phyloP scores from a whole-genome alignment of 1,284 basidiomycete species.

The Lignosus rhinocerotis region DNA sequence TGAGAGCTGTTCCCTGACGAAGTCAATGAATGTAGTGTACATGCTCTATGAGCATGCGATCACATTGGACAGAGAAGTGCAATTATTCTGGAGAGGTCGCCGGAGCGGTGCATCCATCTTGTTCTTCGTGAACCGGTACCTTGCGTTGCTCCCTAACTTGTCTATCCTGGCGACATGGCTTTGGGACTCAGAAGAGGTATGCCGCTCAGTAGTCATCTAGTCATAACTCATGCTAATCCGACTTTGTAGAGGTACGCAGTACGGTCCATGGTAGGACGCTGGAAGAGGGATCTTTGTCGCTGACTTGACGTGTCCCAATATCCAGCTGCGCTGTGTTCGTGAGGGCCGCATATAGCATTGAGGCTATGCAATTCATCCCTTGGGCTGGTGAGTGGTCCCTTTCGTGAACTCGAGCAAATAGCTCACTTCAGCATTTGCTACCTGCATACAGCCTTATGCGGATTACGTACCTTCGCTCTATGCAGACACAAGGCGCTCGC shows the following conservation, averaged over 20 bases:
- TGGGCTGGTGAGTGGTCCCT: neutral
- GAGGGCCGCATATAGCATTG: neutral
- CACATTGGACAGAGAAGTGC: conserved; percentile 1
- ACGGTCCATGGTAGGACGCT: too few relatives aligned
- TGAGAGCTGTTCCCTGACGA: neutral
- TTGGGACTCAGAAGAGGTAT: neutral
- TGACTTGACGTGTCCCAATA: neutral
- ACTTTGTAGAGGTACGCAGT: neutral
- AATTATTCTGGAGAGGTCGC: conserved; percentile 1
- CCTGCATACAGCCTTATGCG: neutral
- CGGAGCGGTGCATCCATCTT: neutral
- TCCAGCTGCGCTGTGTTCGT: neutral
- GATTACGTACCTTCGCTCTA: neutral
- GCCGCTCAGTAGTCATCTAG: neutral
- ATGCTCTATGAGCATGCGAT: conserved; percentile 1
- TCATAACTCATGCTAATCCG: neutral
- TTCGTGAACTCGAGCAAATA: neutral
- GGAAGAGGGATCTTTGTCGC: too few relatives aligned
- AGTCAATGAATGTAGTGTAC: neutral
- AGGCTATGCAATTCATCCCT: neutral
- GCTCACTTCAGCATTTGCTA: neutral
- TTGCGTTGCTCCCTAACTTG: neutral
- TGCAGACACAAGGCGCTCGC: neutral
- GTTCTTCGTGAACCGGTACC: conserved; percentile 2
- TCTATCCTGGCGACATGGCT: neutral